Base-by-base conservation (phyloP, 352 stramenopile genomes). In the Pythium diclinum region DNA sequence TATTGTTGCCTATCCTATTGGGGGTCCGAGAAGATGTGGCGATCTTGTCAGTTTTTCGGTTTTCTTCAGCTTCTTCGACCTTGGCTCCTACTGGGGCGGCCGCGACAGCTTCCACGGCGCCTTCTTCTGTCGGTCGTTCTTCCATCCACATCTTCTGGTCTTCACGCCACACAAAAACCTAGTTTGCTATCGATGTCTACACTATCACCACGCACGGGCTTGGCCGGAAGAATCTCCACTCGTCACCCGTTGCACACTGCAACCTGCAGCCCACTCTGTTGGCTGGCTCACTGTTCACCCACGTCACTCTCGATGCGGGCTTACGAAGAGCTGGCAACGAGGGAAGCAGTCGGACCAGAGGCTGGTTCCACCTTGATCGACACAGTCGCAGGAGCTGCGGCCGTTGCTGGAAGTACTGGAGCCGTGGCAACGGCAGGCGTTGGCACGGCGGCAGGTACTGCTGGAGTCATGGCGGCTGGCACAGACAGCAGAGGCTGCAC, bases 1-100 rank as follows among this genome's bases (percentile, higher is more conserved):
- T 30, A 36, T 48, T 64, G 48, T 64, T 36, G 5, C 47, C 58
- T 64, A 64, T 56, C 48, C 56, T 62, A 62, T 62, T 62, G 56
- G 23, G 14, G 42, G 40, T 17, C 40, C 42, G n/a, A 17, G 25
- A 28, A 38, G 34, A 49, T 36, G 54, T 60, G 19, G 36, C 54
- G 54, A 60, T 60, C 54, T 60, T 51, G 34, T 34, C 19, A 60
- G 34, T 40, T 46, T 55, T 46, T 30, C 19, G 28, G 9, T 40
- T 42, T 53, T 21, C 34, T 46, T 59, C 52, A 46, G 17, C 34
- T 59, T 59, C 19, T 19, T 59, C 16, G 34, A 19, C n/a, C 34
- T 59, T 59, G 32, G 14, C 34, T 53, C 42, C 52, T 30, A 58
- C 33, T 16, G 32, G 52, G 38, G 33, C 33, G 33, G 33, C 33